Evolutionary conservation across 2,329 filamentous ascomycete genomes (phyloP).

Genomic region (Hysterium pulicare): DNA sequence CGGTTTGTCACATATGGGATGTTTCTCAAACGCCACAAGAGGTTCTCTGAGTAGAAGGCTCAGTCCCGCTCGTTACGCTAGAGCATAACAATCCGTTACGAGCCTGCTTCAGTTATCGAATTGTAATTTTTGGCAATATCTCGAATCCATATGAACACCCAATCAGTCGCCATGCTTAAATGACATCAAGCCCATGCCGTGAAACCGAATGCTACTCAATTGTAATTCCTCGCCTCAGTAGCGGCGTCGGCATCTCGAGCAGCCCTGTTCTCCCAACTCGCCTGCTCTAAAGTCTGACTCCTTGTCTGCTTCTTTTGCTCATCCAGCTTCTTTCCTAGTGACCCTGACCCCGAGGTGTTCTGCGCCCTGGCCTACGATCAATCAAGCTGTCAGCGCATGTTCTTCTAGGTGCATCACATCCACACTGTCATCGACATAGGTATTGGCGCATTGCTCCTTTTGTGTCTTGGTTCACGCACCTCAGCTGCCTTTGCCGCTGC

Average conservation of each 20-base stretch:
- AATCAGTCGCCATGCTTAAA: too few species aligned
- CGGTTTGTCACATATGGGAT: too few species aligned
- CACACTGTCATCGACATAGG: constrained; percentile 17
- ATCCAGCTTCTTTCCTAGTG: constrained; percentile 54
- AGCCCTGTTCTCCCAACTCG: constrained; percentile 63
- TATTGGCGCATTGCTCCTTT: constrained; percentile 5
- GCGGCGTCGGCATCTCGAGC: constrained; percentile 66
- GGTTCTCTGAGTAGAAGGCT: too few species aligned
- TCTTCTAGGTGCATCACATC: constrained; percentile 10
- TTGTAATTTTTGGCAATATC: too few species aligned
- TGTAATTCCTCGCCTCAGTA: constrained; percentile 55
- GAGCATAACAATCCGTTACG: too few species aligned
- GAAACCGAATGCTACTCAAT: too few species aligned
- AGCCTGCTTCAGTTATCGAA: too few species aligned
- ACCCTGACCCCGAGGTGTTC: constrained; percentile 48
- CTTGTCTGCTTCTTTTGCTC: constrained; percentile 41
- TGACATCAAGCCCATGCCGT: too few species aligned
- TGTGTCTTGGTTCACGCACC: constrained; percentile 52
- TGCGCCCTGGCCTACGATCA: constrained; percentile 62
- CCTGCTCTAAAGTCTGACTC: constrained; percentile 63
- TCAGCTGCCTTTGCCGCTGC: constrained; percentile 81
- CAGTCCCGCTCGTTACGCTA: too few species aligned
- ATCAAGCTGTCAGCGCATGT: constrained; percentile 10
- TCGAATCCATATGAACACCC: too few species aligned
- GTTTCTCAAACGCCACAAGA: too few species aligned